Evolutionary conservation across 2,329 filamentous ascomycete genomes (phyloP), one percentile per base, ranked within the genome.

Genomic region (Massarina eburnea): DNA sequence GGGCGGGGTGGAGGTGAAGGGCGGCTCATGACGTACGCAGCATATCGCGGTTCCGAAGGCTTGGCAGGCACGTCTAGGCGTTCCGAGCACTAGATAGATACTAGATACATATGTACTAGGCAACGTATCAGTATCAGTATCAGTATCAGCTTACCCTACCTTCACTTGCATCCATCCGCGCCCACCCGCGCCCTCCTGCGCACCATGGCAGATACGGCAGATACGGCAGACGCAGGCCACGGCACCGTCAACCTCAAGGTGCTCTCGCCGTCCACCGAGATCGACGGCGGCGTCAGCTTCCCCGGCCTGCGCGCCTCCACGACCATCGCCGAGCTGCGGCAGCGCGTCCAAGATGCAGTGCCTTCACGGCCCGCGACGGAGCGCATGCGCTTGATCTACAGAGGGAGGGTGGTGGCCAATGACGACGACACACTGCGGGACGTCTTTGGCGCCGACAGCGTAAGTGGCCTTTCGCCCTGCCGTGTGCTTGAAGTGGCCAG

Each of bases 321-420:
- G 2, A 83, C 77, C 2, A 64, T 85, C 38, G 72, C 66, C 17
- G 70, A 76, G 39, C 67, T 85, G n/a, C 81, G 80, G 52, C 58
- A 71, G 34, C 74, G 70, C 43, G 79, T 85, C 44, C 71, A 76
- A 37, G 59, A 76, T 46, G 65, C 71, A 8, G 62, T 83, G n/a
- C 71, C 77, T 30, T 63, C 62, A 2, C 58, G 57, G 37, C 70
- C 70, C 5, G 51, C 57, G 5, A 54, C 61, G 4, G 69, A 70
- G 33, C 66, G 71, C 34, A 82, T 84, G 67, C 73, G 80, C 34
- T 62, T 85, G 46, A 82, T 85, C 17, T 83, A 82, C 54, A 70
- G 74, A 39, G 82, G 82, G 17, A 73, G 77, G 45, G 74, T 77
- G 21, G 71, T 84, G 6, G 60, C 73, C 6, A 72, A 78, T 51